A percentile compares a stretch with the other conserved stretches of the same genome.
phyloP scores from a whole-genome alignment of 768 basidiomycete species.

The Melanogaster broomeanus region DNA sequence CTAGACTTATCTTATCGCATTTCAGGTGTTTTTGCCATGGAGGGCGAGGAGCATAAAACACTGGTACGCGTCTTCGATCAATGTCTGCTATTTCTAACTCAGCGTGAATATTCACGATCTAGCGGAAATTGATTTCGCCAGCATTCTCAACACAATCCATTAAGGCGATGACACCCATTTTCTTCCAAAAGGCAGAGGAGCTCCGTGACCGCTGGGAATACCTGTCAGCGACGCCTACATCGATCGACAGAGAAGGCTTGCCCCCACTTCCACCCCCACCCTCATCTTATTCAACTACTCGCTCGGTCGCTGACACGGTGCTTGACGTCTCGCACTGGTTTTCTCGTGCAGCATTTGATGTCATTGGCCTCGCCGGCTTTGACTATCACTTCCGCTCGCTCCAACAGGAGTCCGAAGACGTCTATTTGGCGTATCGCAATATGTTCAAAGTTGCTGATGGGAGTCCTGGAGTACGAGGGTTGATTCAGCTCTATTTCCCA shows the following conservation, averaged over 20 bases:
- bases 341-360: constrained; percentile 63
- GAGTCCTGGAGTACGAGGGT: constrained; percentile 39
- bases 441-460: constrained; percentile 53
- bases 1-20: neutral
- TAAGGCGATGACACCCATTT: constrained; percentile 46
- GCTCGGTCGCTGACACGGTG: constrained; percentile 11
- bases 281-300: constrained; percentile 1
- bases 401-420: constrained; percentile 47
- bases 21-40: constrained; percentile 52
- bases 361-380: constrained; percentile 61
- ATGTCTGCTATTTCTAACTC: neutral
- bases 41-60: constrained; percentile 48
- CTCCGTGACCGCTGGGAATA: constrained; percentile 45
- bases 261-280: constrained; percentile 8
- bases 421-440: constrained; percentile 50
- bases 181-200: constrained; percentile 54
- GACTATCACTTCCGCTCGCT: constrained; percentile 53
- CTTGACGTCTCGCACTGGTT: constrained; percentile 60
- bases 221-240: constrained; percentile 20
- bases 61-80: constrained; percentile 32
- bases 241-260: neutral
- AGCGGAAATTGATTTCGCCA: constrained; percentile 50
- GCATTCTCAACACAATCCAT: constrained; percentile 50
- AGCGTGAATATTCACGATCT: neutral
- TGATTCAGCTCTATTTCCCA: constrained; percentile 50